Conservation (phyloP, 83 land plant species). For the Thuja plicata region DNA sequence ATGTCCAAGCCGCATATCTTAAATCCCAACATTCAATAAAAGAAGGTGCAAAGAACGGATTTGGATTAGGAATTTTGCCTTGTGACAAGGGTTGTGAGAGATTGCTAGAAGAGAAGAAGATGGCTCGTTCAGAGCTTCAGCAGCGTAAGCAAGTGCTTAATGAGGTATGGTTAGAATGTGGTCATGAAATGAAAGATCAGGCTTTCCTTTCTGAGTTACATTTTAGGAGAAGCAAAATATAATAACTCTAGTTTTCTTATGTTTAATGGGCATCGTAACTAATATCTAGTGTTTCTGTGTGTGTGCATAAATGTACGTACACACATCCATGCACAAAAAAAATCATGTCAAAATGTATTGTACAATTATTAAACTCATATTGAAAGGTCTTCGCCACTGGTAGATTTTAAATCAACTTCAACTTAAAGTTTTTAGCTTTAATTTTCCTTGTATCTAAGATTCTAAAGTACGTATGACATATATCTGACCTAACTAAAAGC, state of each 20-base stretch:
- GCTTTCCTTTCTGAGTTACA: neutral
- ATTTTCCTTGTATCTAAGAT: neutral
- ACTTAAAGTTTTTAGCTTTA: neutral
- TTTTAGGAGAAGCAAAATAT: neutral
- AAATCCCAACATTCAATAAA: conserved; percentile 37
- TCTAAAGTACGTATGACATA: neutral
- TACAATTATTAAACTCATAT: neutral
- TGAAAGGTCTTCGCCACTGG: neutral
- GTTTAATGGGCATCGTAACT: neutral
- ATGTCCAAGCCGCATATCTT: conserved; percentile 73
- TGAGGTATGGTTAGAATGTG: conserved; percentile 10
- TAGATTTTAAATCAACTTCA: neutral
- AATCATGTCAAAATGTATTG: neutral
- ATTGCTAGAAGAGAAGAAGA: conserved; percentile 34
- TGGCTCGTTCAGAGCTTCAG: conserved; percentile 46
- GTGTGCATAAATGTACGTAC: too few species aligned
- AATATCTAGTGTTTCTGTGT: too few species aligned
- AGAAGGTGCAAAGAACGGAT: conserved; percentile 48
- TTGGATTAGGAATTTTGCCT: conserved; percentile 80
- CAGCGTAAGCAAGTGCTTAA: conserved; percentile 34
- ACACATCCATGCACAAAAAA: too few species aligned
- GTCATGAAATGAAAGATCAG: neutral
- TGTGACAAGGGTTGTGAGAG: conserved; percentile 72
- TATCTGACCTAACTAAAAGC: neutral
- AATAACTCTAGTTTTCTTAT: neutral